Conservation (phyloP, 805 yeast genomes). For the Yamadazyma phyllophila region DNA sequence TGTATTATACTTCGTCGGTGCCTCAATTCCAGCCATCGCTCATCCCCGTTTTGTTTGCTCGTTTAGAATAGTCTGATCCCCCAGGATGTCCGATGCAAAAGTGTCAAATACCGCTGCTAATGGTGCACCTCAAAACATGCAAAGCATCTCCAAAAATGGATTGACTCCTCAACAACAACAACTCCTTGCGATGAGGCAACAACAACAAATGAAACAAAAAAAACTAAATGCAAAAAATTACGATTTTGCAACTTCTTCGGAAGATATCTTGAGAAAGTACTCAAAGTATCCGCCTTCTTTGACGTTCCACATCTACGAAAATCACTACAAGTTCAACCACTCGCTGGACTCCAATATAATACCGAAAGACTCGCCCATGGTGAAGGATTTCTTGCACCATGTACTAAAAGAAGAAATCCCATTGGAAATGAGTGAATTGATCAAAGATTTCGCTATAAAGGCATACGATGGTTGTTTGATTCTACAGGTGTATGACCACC, state of each 20-base stretch:
- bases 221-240: slow-evolving; percentile 25
- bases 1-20: too few species aligned
- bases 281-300: slow-evolving; percentile 75
- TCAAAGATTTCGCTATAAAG: slow-evolving; percentile 80
- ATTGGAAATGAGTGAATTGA: slow-evolving; percentile 82
- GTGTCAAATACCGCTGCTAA: background rate
- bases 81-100: background rate
- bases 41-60: background rate
- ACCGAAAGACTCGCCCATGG: slow-evolving; percentile 73
- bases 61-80: too few species aligned
- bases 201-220: slow-evolving; percentile 16
- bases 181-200: slow-evolving; percentile 8
- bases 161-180: slow-evolving; percentile 8
- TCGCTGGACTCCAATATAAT: slow-evolving; percentile 76
- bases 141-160: background rate
- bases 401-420: slow-evolving; percentile 84
- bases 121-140: too few species aligned
- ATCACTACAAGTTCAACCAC: slow-evolving; percentile 87
- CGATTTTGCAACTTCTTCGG: slow-evolving; percentile 68
- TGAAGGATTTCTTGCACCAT: slow-evolving; percentile 75
- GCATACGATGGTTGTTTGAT: slow-evolving; percentile 90
- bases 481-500: slow-evolving; percentile 82
- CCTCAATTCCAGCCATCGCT: background rate
- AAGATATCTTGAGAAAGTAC: slow-evolving; percentile 72
- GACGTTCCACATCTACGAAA: slow-evolving; percentile 87